These are phyloP conservation scores for Coleophoma cylindrospora DNA, from an alignment of 2,329 filamentous ascomycete species.

Conservation along the genomic window DNA sequence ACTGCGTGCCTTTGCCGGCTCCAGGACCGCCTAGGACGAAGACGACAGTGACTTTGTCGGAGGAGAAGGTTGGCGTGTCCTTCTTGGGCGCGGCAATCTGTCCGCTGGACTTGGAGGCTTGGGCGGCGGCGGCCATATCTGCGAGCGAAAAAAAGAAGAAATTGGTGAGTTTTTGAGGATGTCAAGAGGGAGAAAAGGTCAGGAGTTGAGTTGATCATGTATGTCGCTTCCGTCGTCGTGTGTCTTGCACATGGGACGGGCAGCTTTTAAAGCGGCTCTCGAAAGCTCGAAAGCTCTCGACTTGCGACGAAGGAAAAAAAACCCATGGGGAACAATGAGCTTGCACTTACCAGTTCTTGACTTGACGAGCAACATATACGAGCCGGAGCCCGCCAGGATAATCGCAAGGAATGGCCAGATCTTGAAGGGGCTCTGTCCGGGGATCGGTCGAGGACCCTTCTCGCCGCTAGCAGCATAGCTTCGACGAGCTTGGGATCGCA, in stretches of 20 bases:
- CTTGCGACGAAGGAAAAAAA: background rate
- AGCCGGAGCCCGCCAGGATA: conserved; percentile 38
- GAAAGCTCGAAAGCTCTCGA: conserved; percentile 4
- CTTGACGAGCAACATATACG: conserved; percentile 46
- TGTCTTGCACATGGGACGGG: background rate
- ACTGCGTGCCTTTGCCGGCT: conserved; percentile 95
- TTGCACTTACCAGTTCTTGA: conserved; percentile 31
- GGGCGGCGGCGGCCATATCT: conserved; percentile 33
- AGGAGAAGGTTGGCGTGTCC: conserved; percentile 63
- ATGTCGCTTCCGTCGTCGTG: background rate
- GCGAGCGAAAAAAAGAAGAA: conserved; percentile 1
- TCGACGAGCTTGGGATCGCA: conserved; percentile 14
- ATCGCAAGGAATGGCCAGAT: conserved; percentile 34
- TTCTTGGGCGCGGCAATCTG: conserved; percentile 46
- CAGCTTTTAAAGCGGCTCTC: conserved; percentile 21
- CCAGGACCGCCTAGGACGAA: conserved; percentile 96
- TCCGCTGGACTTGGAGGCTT: conserved; percentile 1
- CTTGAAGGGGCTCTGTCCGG: conserved; percentile 27
- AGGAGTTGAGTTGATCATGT: background rate
- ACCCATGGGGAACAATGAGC: background rate
- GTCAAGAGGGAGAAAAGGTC: background rate
- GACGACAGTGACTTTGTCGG: conserved; percentile 78
- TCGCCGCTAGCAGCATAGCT: conserved; percentile 21
- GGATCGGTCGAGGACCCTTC: conserved; percentile 20
- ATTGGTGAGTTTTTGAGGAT: background rate